Evolutionary conservation across 2,329 filamentous ascomycete species (phyloP).

Genomic region (Coniochaeta sp.): DNA sequence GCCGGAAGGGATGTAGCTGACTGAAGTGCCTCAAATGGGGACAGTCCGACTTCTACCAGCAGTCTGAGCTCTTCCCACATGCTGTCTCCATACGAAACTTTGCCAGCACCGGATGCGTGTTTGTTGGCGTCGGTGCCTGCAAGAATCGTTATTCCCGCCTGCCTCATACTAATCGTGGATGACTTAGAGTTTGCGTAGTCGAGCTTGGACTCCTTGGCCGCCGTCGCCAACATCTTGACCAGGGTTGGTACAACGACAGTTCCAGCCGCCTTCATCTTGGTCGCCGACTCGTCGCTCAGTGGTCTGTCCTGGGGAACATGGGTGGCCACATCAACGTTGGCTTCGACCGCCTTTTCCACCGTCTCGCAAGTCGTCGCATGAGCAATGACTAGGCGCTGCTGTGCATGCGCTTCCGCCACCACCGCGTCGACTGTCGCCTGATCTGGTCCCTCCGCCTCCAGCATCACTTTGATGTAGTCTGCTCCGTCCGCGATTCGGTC

Average conservation of each 20-base stretch:
- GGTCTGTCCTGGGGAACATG: neutral
- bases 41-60: neutral
- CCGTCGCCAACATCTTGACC: slow-evolving; percentile 3
- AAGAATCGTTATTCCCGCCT: neutral
- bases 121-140: slow-evolving; percentile 1
- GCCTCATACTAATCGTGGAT: neutral
- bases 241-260: neutral
- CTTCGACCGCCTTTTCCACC: neutral
- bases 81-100: slow-evolving; percentile 2
- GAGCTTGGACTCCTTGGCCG: neutral
- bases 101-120: neutral
- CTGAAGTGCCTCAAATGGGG: neutral
- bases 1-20: neutral
- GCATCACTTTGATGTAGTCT: slow-evolving; percentile 2
- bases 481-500: slow-evolving; percentile 2
- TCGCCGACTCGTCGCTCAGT: neutral
- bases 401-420: neutral
- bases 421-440: neutral
- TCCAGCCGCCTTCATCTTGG: neutral
- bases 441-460: neutral
- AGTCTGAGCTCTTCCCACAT: neutral
- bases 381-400: neutral
- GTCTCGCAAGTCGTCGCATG: slow-evolving; percentile 1
- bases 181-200: neutral
- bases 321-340: neutral